Conservation (phyloP, 805 yeast species). For the Metschnikowia gruessii region DNA sequence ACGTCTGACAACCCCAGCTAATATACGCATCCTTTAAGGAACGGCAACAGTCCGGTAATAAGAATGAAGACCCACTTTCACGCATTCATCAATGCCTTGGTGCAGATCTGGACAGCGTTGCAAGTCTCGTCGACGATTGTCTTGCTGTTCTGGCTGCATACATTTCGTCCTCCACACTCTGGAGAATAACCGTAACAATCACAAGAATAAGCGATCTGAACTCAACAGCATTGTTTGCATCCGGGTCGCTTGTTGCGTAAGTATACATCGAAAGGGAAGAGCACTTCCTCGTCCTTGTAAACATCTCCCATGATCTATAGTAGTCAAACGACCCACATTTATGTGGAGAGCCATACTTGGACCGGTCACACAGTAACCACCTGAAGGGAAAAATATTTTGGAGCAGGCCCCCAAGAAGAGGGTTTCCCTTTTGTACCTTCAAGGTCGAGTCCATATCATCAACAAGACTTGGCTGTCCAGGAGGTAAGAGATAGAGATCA, state of each 20-base stretch:
- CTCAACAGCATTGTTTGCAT: slow-evolving; percentile 11
- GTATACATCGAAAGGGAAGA: slow-evolving; percentile 9
- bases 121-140: no score
- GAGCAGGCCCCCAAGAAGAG: slow-evolving; percentile 9
- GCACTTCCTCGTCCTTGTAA: slow-evolving; percentile 14
- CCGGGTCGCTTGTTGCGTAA: slow-evolving; percentile 6
- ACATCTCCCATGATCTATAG: slow-evolving; percentile 8
- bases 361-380: slow-evolving; percentile 2
- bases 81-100: no score
- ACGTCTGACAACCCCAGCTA: no score
- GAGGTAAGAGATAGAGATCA: slow-evolving; percentile 11
- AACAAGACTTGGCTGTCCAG: slow-evolving; percentile 10
- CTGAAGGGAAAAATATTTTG: slow-evolving; percentile 6
- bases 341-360: slow-evolving; percentile 7
- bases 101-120: no score
- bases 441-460: slow-evolving; percentile 12
- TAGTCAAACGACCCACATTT: slow-evolving; percentile 12
- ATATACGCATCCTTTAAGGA: no score
- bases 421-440: slow-evolving; percentile 12
- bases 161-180: slow-evolving; percentile 12
- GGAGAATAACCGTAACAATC: slow-evolving; percentile 9
- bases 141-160: background rate
- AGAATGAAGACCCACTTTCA: no score
- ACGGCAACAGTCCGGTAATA: no score
- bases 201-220: slow-evolving; percentile 4